Evolutionary conservation across 2,329 filamentous ascomycete genomes (phyloP).

Genomic region (Phaeosphaeriaceae sp.): DNA sequence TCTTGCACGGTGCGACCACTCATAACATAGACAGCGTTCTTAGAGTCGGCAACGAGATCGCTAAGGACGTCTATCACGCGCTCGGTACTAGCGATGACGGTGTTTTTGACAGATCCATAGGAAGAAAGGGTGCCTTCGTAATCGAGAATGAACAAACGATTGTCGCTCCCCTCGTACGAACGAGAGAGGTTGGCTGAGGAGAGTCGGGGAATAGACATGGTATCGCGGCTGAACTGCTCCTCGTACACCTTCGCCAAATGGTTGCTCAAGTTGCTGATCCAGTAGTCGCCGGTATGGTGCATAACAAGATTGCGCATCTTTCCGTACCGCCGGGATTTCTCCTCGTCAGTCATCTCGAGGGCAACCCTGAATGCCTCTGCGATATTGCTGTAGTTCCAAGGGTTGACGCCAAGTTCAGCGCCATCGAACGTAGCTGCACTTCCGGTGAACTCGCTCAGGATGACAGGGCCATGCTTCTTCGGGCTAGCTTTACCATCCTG

Average conservation of each 20-base stretch:
- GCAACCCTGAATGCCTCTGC: constrained; percentile 85
- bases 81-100: constrained; percentile 85
- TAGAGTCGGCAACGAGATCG: constrained; percentile 78
- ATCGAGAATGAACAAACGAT: constrained; percentile 86
- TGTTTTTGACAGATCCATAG: constrained; percentile 83
- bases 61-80: constrained; percentile 83
- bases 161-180: constrained; percentile 70
- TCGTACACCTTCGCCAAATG: constrained; percentile 78
- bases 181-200: constrained; percentile 70
- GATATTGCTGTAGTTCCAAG: constrained; percentile 91
- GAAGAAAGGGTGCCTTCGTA: constrained; percentile 92
- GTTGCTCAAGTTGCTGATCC: constrained; percentile 78
- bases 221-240: constrained; percentile 84
- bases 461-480: constrained; percentile 86
- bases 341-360: constrained; percentile 77
- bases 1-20: constrained; percentile 87
- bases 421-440: constrained; percentile 85
- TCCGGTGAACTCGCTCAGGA: constrained; percentile 94
- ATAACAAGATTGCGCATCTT: constrained; percentile 76
- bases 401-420: constrained; percentile 85
- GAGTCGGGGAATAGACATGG: constrained; percentile 84
- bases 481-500: constrained; percentile 78
- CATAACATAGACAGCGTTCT: constrained; percentile 93
- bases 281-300: constrained; percentile 82
- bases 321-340: constrained; percentile 77